Evolutionary conservation across 495 filamentous ascomycete species (phyloP).

Genomic region (Trichoderma reesei): DNA sequence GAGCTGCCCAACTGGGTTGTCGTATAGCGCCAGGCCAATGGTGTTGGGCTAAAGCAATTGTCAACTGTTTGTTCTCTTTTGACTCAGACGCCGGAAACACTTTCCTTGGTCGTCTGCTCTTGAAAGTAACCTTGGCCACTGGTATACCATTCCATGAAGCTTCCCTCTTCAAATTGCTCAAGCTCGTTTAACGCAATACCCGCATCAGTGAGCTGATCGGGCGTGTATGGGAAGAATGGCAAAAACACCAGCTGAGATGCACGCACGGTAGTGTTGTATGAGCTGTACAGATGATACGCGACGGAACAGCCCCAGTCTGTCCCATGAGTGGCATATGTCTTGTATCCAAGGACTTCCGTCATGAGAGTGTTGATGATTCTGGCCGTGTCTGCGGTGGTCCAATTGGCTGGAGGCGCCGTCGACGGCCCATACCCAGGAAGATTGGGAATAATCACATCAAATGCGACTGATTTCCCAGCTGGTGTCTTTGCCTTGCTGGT

Average conservation of each 20-base stretch:
- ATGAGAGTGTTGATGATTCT: conserved; percentile 11
- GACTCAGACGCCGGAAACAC: background rate
- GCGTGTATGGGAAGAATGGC: conserved; percentile 15
- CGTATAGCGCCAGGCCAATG: conserved; percentile 28
- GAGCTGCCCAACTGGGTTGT: conserved; percentile 30
- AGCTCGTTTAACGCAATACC: conserved; percentile 13
- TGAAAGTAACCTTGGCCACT: conserved; percentile 12
- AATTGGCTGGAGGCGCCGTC: conserved; percentile 12
- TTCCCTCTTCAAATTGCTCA: background rate
- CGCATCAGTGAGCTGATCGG: conserved; percentile 14
- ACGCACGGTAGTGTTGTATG: conserved; percentile 15
- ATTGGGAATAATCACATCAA: conserved; percentile 11
- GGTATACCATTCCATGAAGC: conserved; percentile 9
- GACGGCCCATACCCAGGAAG: conserved; percentile 12
- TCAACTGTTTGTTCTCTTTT: background rate
- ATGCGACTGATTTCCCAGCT: background rate
- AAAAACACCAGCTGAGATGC: conserved; percentile 14
- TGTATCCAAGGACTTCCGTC: conserved; percentile 18
- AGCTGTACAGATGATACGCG: conserved; percentile 17
- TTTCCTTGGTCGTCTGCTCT: background rate
- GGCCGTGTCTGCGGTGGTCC: conserved; percentile 12
- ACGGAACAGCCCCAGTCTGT: conserved; percentile 27
- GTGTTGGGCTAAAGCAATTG: conserved; percentile 22
- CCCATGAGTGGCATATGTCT: conserved; percentile 20
- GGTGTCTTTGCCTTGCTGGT: background rate